phyloP scores from a whole-genome alignment of 805 yeast species.

The Hanseniaspora vineae region DNA sequence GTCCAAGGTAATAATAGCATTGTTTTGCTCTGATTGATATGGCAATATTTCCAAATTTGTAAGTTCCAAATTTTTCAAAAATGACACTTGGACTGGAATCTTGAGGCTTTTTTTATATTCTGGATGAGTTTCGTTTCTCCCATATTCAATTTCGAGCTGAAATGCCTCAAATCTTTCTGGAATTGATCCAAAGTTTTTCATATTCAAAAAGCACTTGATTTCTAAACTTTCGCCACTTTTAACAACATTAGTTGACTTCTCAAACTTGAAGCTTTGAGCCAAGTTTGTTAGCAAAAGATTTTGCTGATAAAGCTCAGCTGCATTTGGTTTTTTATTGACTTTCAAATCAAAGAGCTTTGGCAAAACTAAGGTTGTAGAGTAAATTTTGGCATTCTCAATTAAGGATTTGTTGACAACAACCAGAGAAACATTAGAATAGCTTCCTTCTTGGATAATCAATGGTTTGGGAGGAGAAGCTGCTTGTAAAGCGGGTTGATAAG shows the following conservation, averaged over 20 bases:
- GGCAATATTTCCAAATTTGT: conserved; percentile 6
- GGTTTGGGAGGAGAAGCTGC: neutral
- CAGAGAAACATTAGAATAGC: conserved; percentile 12
- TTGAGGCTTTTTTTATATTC: neutral
- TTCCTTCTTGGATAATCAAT: conserved; percentile 21
- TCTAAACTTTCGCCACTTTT: neutral
- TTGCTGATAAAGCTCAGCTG: neutral
- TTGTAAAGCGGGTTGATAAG: neutral
- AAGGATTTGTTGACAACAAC: conserved; percentile 18
- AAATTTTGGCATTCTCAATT: neutral
- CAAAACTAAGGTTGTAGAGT: neutral
- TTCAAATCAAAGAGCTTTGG: neutral
- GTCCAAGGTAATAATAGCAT: neutral
- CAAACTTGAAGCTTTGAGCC: neutral
- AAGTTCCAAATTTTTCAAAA: conserved; percentile 6
- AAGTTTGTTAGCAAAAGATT: neutral
- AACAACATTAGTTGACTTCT: neutral
- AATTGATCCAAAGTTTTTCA: neutral
- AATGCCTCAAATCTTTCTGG: conserved; percentile 8
- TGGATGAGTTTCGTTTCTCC: conserved; percentile 11
- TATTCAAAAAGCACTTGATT: neutral
- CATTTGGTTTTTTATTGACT: neutral
- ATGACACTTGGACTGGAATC: neutral
- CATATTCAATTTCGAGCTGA: conserved; percentile 18
- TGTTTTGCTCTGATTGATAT: conserved; percentile 1